phyloP scores from a whole-genome alignment of 73 alveolate species.

The Tetrahymena elliotti region DNA sequence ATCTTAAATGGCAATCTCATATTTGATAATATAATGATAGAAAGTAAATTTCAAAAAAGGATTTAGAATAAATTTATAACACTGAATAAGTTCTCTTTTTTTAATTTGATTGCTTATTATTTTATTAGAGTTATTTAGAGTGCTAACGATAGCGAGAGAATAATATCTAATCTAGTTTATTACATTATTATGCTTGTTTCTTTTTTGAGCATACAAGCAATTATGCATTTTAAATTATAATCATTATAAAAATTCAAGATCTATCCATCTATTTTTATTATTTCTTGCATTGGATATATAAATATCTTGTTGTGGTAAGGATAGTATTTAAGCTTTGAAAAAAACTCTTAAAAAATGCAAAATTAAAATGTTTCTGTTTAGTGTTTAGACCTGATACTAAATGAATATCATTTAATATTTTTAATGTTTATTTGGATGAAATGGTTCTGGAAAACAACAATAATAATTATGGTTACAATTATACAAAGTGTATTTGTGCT shows the following conservation, averaged over 20 bases:
- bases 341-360: neutral
- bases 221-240: neutral
- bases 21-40: neutral
- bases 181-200: neutral
- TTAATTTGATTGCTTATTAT: neutral
- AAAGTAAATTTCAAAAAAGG: neutral
- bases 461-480: neutral
- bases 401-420: neutral
- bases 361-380: neutral
- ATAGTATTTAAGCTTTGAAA: neutral
- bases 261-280: neutral
- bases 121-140: neutral
- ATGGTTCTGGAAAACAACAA: neutral
- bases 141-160: neutral
- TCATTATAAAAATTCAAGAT: neutral
- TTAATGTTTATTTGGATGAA: neutral
- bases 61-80: neutral
- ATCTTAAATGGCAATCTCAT: neutral
- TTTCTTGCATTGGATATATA: neutral
- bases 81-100: neutral
- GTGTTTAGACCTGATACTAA: neutral
- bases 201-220: neutral
- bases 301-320: neutral
- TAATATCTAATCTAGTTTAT: neutral
- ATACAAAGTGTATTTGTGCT: neutral